Evolutionary conservation across 345 rosid genomes (phyloP).

Genomic region (Eucalyptus paniculata): DNA sequence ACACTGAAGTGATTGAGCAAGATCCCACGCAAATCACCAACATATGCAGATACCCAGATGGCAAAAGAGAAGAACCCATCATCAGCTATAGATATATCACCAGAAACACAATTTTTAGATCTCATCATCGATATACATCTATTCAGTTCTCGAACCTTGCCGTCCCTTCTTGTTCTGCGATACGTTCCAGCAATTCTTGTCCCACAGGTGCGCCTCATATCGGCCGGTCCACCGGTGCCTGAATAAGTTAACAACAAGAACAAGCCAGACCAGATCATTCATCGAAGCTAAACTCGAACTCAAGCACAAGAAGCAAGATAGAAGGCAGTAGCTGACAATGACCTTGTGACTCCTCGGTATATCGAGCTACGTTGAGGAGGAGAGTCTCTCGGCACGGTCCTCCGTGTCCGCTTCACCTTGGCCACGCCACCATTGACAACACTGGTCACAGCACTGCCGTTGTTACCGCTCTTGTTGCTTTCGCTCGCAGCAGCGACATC

Average conservation of each 20-base stretch:
- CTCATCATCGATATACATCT: not conserved
- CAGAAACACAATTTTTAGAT: not conserved
- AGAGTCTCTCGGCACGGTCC: slow-evolving; percentile 70
- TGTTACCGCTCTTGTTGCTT: not conserved
- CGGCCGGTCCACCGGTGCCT: slow-evolving; percentile 90
- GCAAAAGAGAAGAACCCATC: not conserved
- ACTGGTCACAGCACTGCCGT: not conserved
- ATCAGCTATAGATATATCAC: not conserved
- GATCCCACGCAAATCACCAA: not conserved
- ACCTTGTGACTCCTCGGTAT: slow-evolving; percentile 89
- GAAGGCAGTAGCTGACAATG: not conserved
- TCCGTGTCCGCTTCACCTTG: slow-evolving; percentile 63
- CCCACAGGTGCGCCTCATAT: slow-evolving; percentile 85
- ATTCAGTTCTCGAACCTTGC: slow-evolving; percentile 35
- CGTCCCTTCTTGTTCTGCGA: slow-evolving; percentile 76
- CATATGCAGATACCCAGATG: not conserved
- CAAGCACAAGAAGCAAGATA: not conserved
- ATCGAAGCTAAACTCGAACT: not conserved
- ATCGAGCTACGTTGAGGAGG: slow-evolving; percentile 90
- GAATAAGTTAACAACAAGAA: not conserved
- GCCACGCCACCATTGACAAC: slow-evolving; percentile 6
- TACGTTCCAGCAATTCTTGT: slow-evolving; percentile 81
- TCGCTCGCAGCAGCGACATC: not conserved
- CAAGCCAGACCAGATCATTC: not conserved
- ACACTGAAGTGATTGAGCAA: not conserved